phyloP scores from a whole-genome alignment of 495 filamentous ascomycete genomes.

The Daldinia vernicosa region DNA sequence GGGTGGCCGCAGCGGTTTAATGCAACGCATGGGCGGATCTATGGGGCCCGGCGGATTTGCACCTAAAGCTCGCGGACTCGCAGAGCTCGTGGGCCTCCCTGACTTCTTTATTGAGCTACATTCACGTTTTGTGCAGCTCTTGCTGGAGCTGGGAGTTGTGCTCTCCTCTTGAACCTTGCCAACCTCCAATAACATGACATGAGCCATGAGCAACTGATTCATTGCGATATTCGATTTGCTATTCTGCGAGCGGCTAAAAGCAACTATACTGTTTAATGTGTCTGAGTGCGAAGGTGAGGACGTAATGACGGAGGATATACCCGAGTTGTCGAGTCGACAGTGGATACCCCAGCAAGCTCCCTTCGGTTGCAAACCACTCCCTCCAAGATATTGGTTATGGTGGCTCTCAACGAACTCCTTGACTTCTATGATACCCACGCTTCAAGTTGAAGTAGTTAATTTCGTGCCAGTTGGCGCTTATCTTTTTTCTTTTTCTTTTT shows the following conservation, averaged over 20 bases:
- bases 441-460: slow-evolving; percentile 15
- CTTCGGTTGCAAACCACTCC: slow-evolving; percentile 8
- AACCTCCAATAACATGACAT: neutral
- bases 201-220: slow-evolving; percentile 5
- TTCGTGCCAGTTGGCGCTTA: slow-evolving; percentile 3
- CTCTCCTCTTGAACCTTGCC: slow-evolving; percentile 49
- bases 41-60: slow-evolving; percentile 52
- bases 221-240: slow-evolving; percentile 2
- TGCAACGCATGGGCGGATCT: slow-evolving; percentile 49
- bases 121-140: slow-evolving; percentile 75
- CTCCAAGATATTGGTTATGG: slow-evolving; percentile 12
- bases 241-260: slow-evolving; percentile 4
- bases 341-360: slow-evolving; percentile 22
- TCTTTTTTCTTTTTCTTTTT: slow-evolving; percentile 7
- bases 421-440: slow-evolving; percentile 33
- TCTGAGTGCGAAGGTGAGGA: slow-evolving; percentile 5
- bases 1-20: slow-evolving; percentile 50
- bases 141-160: slow-evolving; percentile 70
- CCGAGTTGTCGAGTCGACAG: slow-evolving; percentile 21
- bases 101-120: slow-evolving; percentile 92
- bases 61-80: slow-evolving; percentile 77
- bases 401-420: slow-evolving; percentile 9
- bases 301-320: slow-evolving; percentile 30
- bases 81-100: slow-evolving; percentile 85
- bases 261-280: neutral